Percentiles rank a stretch among this genome's conserved stretches.
Evolutionary conservation across 805 yeast species (phyloP).

Genomic region (Kodamaea neixiangensis): DNA sequence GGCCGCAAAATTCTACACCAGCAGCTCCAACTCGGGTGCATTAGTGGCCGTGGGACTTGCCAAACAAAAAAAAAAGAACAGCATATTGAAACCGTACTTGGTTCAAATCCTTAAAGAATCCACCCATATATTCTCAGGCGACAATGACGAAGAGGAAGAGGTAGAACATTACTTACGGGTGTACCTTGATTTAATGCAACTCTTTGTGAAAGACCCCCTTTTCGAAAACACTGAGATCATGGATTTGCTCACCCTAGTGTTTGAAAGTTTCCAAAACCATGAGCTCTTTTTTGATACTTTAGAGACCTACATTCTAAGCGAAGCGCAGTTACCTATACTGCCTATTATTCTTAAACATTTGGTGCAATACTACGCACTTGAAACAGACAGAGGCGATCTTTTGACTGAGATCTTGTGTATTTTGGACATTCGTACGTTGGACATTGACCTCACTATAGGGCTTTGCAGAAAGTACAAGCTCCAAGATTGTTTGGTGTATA

Average conservation of each 20-base stretch:
- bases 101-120: constrained; percentile 58
- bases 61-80: constrained; percentile 42
- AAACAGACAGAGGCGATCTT: constrained; percentile 40
- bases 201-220: constrained; percentile 2
- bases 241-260: constrained; percentile 21
- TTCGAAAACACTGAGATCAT: constrained; percentile 9
- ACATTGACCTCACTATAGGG: constrained; percentile 72
- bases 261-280: constrained; percentile 30
- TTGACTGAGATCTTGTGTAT: constrained; percentile 72
- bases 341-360: constrained; percentile 65
- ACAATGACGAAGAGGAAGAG: constrained; percentile 6
- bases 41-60: constrained; percentile 55
- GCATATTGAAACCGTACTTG: constrained; percentile 53
- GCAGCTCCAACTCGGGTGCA: constrained; percentile 44
- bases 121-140: constrained; percentile 38
- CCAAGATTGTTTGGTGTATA: constrained; percentile 62
- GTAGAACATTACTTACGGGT: constrained; percentile 11
- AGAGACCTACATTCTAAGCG: constrained; percentile 51
- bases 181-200: constrained; percentile 18
- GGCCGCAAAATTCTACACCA: constrained; percentile 52
- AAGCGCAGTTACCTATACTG: constrained; percentile 45
- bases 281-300: constrained; percentile 52
- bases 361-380: constrained; percentile 49
- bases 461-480: constrained; percentile 59
- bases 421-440: constrained; percentile 66